Base-by-base conservation (phyloP, 208 protist genomes). In the Novymonas esmeraldas region DNA sequence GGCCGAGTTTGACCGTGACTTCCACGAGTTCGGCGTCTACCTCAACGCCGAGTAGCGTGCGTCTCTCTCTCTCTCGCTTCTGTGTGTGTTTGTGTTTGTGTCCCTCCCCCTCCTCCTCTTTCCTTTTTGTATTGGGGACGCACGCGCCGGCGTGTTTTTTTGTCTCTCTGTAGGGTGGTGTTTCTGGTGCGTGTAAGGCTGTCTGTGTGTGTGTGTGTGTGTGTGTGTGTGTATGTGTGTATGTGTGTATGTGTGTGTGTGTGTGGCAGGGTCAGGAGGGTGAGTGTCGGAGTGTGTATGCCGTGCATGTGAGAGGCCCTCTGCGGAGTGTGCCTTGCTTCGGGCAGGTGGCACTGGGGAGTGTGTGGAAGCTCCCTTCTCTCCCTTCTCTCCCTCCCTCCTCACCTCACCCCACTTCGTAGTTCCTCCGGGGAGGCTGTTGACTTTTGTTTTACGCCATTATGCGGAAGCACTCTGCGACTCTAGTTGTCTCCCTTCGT, bases 1-100 rank as follows among this genome's bases (percentile, higher is more conserved):
- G 79, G 75, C 91, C 16, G 91, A 96, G 80, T 96, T 96, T 66
- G 88, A 96, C 74, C 89, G 88, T 44, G 85, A 94, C 64, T 96
- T 94, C 83, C 88, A 96, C 76, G 89, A 96, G 71, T 94, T 94
- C 73, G 81, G 81, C 58, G 85, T 96, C 9, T 93, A 94, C 76
- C 81, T 96, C 64, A 96, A 94, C 76, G 83, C 86, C 44, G 88
- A 96, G 79, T 94, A 88, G 82, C 16, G 6, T 14, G 38, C 20
- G 22, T 13, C n/a, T n/a, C n/a, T n/a, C n/a, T n/a, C n/a, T n/a
- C n/a, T n/a, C n/a, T n/a, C n/a, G n/a, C n/a, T n/a, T n/a, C n/a
- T n/a, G n/a, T n/a, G n/a, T n/a, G n/a, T n/a, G n/a, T n/a, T n/a
- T n/a, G n/a, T n/a, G 9, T n/a, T 46, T 18, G 4, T 55, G 45